These are phyloP conservation scores for Rhizoctonia solani DNA, from an alignment of 1,284 basidiomycete species.

Conservation along the genomic window DNA sequence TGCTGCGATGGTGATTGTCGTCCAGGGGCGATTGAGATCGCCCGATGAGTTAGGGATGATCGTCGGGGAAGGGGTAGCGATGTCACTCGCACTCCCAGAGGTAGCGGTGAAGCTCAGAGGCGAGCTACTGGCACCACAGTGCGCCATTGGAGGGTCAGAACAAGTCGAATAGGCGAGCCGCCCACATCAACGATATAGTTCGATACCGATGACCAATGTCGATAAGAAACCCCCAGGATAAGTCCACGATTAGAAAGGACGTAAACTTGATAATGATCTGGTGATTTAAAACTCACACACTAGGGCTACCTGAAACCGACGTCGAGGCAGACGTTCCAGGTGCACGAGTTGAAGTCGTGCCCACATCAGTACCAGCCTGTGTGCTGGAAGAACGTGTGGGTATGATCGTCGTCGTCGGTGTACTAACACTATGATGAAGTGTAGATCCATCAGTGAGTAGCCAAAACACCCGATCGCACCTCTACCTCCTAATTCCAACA, in stretches of 20 bases:
- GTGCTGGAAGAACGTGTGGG: constrained; percentile 14
- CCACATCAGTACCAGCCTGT: neutral
- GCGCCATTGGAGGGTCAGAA: too few species aligned
- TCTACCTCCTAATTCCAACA: too few species aligned
- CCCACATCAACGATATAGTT: too few species aligned
- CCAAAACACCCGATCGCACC: neutral
- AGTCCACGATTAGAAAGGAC: neutral
- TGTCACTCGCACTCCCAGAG: neutral
- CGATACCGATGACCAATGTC: neutral
- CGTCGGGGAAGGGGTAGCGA: neutral
- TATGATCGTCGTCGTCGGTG: neutral
- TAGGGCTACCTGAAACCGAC: neutral
- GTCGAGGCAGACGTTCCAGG: constrained; percentile 18
- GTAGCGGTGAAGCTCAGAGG: neutral
- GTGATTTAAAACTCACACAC: neutral
- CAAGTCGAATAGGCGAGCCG: too few species aligned
- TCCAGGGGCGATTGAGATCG: neutral
- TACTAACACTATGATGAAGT: neutral
- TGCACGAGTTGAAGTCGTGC: constrained; percentile 27
- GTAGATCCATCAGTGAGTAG: neutral
- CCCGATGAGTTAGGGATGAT: neutral
- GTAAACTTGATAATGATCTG: neutral
- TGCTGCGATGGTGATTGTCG: neutral
- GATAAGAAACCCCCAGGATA: neutral
- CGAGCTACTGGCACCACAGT: neutral